phyloP scores from a whole-genome alignment of 768 basidiomycete genomes.

The Lactifluus pinguis region DNA sequence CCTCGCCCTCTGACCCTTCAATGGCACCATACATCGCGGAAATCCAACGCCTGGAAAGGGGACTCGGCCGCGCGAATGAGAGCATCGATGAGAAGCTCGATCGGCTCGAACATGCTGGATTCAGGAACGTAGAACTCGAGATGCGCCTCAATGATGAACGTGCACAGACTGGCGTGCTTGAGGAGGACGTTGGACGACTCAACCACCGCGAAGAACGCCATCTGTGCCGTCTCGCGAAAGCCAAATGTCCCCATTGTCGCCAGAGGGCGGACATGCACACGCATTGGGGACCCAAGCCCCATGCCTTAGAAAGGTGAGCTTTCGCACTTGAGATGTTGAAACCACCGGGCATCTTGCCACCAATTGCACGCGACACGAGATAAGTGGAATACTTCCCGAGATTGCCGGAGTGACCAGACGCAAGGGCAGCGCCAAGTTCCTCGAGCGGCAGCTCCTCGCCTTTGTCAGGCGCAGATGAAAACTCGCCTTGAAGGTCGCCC shows the following conservation, averaged over 20 bases:
- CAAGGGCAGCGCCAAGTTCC: too few species aligned
- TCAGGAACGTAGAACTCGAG: conserved; percentile 63
- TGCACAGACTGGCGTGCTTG: conserved; percentile 42
- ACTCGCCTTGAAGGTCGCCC: too few species aligned
- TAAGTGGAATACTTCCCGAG: too few species aligned
- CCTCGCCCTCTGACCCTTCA: conserved; percentile 45
- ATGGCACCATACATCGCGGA: conserved; percentile 59
- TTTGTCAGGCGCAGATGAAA: too few species aligned
- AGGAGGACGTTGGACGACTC: conserved; percentile 61
- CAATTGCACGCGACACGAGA: too few species aligned
- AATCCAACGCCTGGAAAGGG: conserved; percentile 61
- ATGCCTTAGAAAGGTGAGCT: too few species aligned
- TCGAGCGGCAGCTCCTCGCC: too few species aligned
- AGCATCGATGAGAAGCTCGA: conserved; percentile 86
- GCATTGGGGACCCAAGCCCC: too few species aligned
- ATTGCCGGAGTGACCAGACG: too few species aligned
- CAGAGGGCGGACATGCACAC: conserved; percentile 47
- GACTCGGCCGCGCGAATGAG: conserved; percentile 73
- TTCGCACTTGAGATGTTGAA: too few species aligned
- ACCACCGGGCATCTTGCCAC: too few species aligned
- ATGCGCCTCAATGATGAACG: conserved; percentile 67
- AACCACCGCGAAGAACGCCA: conserved; percentile 64
- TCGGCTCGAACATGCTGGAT: conserved; percentile 71
- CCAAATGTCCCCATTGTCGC: conserved; percentile 62
- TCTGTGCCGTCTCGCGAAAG: conserved; percentile 46